phyloP scores from a whole-genome alignment of 2,329 filamentous ascomycete species.

The Nannizziopsis arthrosporioides region DNA sequence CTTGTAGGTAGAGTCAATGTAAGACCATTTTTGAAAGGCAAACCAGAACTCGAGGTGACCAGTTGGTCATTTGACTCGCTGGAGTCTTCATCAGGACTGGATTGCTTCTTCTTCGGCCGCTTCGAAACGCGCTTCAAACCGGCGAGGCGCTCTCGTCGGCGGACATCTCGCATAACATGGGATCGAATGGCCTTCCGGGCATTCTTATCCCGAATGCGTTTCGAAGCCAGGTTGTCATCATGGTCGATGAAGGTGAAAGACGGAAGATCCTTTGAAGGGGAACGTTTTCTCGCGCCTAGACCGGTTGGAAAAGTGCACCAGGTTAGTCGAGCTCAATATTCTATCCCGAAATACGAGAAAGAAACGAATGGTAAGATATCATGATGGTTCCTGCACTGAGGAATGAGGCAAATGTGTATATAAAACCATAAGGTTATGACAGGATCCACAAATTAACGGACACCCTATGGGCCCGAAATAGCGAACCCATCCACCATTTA shows the following conservation, averaged over 20 bases:
- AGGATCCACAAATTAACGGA: neutral
- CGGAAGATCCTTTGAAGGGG: constrained; percentile 19
- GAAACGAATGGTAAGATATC: neutral
- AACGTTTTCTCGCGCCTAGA: constrained; percentile 18
- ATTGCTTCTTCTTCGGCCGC: constrained; percentile 17
- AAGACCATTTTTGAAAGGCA: neutral
- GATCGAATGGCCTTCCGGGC: constrained; percentile 33
- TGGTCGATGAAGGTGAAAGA: constrained; percentile 34
- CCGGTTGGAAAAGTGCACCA: constrained; percentile 3
- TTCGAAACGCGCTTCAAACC: constrained; percentile 28
- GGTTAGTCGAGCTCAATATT: neutral
- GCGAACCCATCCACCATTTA: neutral
- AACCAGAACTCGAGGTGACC: neutral
- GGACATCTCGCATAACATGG: constrained; percentile 35
- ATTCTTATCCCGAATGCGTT: constrained; percentile 29
- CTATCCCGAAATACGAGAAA: neutral
- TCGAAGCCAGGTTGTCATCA: constrained; percentile 29
- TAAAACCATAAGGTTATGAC: no score
- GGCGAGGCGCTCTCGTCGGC: constrained; percentile 30
- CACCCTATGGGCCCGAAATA: neutral
- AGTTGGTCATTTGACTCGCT: neutral
- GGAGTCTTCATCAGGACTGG: neutral
- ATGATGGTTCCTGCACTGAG: neutral
- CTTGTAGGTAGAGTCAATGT: neutral
- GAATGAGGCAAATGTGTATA: no score